A percentile compares a stretch with the other conserved stretches of the same genome.
These are phyloP conservation scores for Larix kaempferi DNA, from an alignment of 75 land plant species.

Conservation along the genomic window DNA sequence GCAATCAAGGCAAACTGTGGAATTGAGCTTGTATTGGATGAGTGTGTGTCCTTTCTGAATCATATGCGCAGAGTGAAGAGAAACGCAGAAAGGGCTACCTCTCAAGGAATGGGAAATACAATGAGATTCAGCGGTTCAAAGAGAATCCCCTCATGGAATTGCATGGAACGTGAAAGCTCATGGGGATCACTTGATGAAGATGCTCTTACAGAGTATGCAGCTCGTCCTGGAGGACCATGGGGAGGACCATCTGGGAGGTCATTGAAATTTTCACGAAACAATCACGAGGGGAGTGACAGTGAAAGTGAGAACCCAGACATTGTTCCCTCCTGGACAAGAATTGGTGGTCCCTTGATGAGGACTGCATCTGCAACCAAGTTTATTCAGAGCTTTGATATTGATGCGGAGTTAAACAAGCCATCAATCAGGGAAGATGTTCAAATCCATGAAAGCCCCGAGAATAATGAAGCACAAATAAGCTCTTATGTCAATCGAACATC, in stretches of 20 bases:
- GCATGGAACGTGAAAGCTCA: constrained; percentile 93
- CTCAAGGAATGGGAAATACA: constrained; percentile 36
- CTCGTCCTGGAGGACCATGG: constrained; percentile 32
- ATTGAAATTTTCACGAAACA: constrained; percentile 27
- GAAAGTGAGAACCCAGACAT: constrained; percentile 82
- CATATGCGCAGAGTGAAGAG: constrained; percentile 79
- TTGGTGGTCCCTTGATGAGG: constrained; percentile 99
- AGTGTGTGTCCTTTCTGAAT: constrained; percentile 89
- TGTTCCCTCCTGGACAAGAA: constrained; percentile 80
- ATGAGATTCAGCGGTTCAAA: constrained; percentile 56
- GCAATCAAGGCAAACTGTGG: constrained; percentile 97
- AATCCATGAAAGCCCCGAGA: constrained; percentile 6
- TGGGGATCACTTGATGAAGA: constrained; percentile 94
- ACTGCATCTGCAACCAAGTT: constrained; percentile 86
- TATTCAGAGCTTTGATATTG: constrained; percentile 55
- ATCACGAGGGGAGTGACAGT: constrained; percentile 94
- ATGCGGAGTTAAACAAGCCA: constrained; percentile 21
- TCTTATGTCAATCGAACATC: constrained; percentile 6
- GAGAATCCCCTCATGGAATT: constrained; percentile 99
- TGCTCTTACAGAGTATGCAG: constrained; percentile 29
- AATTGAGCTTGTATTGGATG: constrained; percentile 90
- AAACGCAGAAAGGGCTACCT: constrained; percentile 60
- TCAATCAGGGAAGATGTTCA: constrained; percentile 1
- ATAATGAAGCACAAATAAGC: constrained; percentile 17
- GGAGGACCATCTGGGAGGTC: constrained; percentile 40